Evolutionary conservation across 2,329 filamentous ascomycete species (phyloP), one percentile per base, ranked within the genome.

Genomic region (Fusarium praegraminearum): DNA sequence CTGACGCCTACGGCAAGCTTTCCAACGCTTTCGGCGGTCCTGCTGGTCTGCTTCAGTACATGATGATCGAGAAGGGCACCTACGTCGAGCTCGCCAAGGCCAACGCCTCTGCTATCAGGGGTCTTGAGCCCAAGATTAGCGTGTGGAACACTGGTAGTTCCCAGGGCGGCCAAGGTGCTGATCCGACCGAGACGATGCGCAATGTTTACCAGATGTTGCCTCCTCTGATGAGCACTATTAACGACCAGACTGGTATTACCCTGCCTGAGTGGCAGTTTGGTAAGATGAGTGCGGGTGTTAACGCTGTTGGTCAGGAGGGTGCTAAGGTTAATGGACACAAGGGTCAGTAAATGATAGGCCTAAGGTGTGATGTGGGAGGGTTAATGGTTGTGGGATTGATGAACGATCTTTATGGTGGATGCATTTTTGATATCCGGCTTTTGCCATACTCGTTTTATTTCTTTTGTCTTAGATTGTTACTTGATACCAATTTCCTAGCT

Each of bases 151-250:
- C 93, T 11, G 92, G 92, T 50, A 83, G 78, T 5, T 76, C 76
- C 24, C 82, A 80, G n/a, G 78, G 79, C 41, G 76, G 77, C 22
- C 82, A 80, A 26, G 78, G 79, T 41, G 78, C 80, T 43, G 82
- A 86, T 57, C 90, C 92, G 62, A 86, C 91, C 6, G 76, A 80
- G 40, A 73, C 77, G 2, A 90, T 96, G 80, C 85, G 92, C 70
- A 94, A 95, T 72, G 86, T 97, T 38, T 94, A 96, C 82, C 93
- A 96, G 83, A 91, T 90, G 77, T 83, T 97, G 65, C 93, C 93
- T 36, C 93, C 93, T 7, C 84, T 97, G 22, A 90, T 97, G 82
- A 89, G 87, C 12, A 97, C 93, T 0, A 95, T 97, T 75, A 91
- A 96, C 73, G 93, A 97, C 64, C 93, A 97, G 83, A 97, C 93